phyloP scores from a whole-genome alignment of 352 stramenopile genomes.

The Pythium utonaiense region DNA sequence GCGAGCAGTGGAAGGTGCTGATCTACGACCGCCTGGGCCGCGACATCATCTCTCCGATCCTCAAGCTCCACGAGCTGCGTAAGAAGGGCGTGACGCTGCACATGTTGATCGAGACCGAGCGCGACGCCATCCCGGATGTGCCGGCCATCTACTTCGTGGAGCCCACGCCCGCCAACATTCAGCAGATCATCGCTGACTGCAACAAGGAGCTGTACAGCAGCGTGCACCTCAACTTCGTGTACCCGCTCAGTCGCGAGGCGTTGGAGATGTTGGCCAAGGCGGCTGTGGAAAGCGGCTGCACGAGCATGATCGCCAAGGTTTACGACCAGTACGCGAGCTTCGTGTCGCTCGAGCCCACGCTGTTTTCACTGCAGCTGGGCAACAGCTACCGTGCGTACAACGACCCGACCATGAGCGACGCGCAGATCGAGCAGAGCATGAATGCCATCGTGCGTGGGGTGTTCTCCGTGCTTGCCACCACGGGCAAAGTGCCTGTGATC shows the following conservation, averaged over 20 bases:
- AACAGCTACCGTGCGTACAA: slow-evolving; percentile 95
- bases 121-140: slow-evolving; percentile 96
- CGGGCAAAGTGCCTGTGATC: slow-evolving; percentile 94
- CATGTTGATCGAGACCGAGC: slow-evolving; percentile 92
- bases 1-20: slow-evolving; percentile 94
- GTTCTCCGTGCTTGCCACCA: slow-evolving; percentile 93
- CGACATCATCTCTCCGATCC: slow-evolving; percentile 97
- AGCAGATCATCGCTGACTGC: slow-evolving; percentile 94
- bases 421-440: slow-evolving; percentile 81
- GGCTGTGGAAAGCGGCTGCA: slow-evolving; percentile 71
- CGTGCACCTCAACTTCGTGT: slow-evolving; percentile 94
- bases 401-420: slow-evolving; percentile 71
- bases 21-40: slow-evolving; percentile 96
- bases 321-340: slow-evolving; percentile 98
- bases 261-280: slow-evolving; percentile 86
- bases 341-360: slow-evolving; percentile 91
- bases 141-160: slow-evolving; percentile 97
- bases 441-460: slow-evolving; percentile 69
- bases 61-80: slow-evolving; percentile 96
- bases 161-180: slow-evolving; percentile 93
- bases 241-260: slow-evolving; percentile 80
- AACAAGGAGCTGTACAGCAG: slow-evolving; percentile 90
- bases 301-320: slow-evolving; percentile 92
- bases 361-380: slow-evolving; percentile 93
- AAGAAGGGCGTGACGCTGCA: slow-evolving; percentile 97